phyloP scores from a whole-genome alignment of 2,329 filamentous ascomycete species.

The Neonectria coccinea region DNA sequence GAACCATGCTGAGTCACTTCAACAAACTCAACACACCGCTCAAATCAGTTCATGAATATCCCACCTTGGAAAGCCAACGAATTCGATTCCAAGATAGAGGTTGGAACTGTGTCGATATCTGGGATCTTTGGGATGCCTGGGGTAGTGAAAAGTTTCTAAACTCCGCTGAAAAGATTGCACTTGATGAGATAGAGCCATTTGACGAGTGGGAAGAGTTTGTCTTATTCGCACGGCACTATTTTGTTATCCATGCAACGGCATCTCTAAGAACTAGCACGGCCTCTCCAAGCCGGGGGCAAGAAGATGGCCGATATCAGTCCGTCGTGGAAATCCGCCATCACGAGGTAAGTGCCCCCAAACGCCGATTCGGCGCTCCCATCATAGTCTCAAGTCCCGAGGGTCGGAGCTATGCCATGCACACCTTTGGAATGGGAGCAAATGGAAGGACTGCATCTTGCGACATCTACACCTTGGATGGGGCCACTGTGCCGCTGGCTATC shows the following conservation, averaged over 20 bases:
- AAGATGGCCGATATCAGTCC: background rate
- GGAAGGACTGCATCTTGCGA: constrained; percentile 63
- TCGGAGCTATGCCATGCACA: constrained; percentile 58
- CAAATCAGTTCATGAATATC: constrained; percentile 79
- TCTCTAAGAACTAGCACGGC: constrained; percentile 11
- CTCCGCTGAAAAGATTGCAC: constrained; percentile 65
- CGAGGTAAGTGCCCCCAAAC: constrained; percentile 47
- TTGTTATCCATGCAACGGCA: constrained; percentile 73
- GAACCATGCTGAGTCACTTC: constrained; percentile 87
- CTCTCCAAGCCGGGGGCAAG: background rate
- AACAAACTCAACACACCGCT: constrained; percentile 82
- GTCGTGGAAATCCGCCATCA: constrained; percentile 28
- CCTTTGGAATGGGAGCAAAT: constrained; percentile 59
- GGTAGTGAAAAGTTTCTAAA: constrained; percentile 74
- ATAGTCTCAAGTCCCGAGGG: constrained; percentile 53
- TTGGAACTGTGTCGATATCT: constrained; percentile 72
- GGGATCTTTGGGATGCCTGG: constrained; percentile 88
- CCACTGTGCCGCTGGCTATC: constrained; percentile 41
- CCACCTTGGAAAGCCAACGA: constrained; percentile 72
- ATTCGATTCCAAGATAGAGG: constrained; percentile 75
- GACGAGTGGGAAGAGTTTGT: constrained; percentile 98
- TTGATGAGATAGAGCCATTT: constrained; percentile 84
- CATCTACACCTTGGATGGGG: constrained; percentile 53
- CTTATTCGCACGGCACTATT: constrained; percentile 86
- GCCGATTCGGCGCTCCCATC: constrained; percentile 72